Percentiles rank a stretch among this genome's conserved stretches.
Conservation (phyloP, 441 rosid species). For the Aquilaria agallochum region DNA sequence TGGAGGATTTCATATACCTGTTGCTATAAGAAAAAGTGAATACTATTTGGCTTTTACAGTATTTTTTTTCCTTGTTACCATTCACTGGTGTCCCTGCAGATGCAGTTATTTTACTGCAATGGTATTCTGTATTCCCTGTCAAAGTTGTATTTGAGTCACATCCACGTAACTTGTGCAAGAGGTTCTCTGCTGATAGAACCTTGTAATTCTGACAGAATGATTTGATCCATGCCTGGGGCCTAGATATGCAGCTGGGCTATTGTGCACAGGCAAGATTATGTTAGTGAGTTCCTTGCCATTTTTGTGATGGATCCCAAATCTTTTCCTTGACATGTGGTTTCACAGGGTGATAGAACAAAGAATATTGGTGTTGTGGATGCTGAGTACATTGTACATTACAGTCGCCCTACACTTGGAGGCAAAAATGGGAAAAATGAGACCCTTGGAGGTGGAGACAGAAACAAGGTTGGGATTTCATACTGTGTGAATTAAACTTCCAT, state of each 20-base stretch:
- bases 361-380: slow-evolving; percentile 69
- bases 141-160: too few species aligned
- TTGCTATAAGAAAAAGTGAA: too few species aligned
- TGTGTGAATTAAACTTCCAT: too few species aligned
- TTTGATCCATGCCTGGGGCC: slow-evolving; percentile 76
- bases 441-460: slow-evolving; percentile 28
- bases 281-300: background rate
- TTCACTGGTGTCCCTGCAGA: too few species aligned
- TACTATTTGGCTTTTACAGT: too few species aligned
- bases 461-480: slow-evolving; percentile 25
- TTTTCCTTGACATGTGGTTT: slow-evolving; percentile 14
- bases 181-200: too few species aligned
- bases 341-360: slow-evolving; percentile 56
- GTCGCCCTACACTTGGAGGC: slow-evolving; percentile 66
- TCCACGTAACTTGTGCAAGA: too few species aligned
- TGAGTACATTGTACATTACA: slow-evolving; percentile 57
- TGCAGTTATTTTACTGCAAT: too few species aligned
- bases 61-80: too few species aligned
- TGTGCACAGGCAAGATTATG: slow-evolving; percentile 54
- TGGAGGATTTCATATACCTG: too few species aligned
- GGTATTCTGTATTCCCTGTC: too few species aligned
- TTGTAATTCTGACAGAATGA: slow-evolving; percentile 40
- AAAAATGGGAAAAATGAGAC: slow-evolving; percentile 24
- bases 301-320: background rate
- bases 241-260: slow-evolving; percentile 65